A percentile compares a stretch with the other conserved stretches of the same genome.
These are phyloP conservation scores for Sugiyamaella valdiviana DNA, from an alignment of 805 yeast species.

Conservation along the genomic window DNA sequence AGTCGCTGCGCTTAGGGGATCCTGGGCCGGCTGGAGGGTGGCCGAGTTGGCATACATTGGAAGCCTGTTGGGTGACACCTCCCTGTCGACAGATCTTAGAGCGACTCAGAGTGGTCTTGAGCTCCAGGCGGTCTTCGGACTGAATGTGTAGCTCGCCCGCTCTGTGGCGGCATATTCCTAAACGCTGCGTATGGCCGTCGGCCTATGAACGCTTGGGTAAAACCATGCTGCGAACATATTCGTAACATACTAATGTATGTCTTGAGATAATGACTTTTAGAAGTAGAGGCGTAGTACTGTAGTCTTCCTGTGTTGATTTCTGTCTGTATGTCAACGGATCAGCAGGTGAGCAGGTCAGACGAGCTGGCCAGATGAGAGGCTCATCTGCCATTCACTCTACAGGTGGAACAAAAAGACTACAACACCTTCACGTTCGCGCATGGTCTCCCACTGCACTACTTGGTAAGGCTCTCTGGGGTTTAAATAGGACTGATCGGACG, in stretches of 20 bases:
- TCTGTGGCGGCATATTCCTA: slow-evolving; percentile 98
- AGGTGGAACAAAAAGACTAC: not conserved
- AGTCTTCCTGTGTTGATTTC: too few relatives aligned
- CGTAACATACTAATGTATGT: too few relatives aligned
- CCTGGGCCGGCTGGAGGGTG: slow-evolving; percentile 1
- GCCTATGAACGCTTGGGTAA: slow-evolving; percentile 97
- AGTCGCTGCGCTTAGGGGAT: slow-evolving; percentile 11
- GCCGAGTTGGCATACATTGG: slow-evolving; percentile 15
- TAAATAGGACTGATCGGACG: not conserved
- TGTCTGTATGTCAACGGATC: too few relatives aligned
- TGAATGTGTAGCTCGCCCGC: slow-evolving; percentile 57
- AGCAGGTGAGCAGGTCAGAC: too few relatives aligned
- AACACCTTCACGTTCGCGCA: not conserved
- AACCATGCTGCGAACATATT: slow-evolving; percentile 97
- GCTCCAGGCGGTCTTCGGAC: slow-evolving; percentile 28
- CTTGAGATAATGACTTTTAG: too few relatives aligned
- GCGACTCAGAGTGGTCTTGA: slow-evolving; percentile 46
- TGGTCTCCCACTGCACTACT: not conserved
- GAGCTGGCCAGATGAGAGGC: too few relatives aligned
- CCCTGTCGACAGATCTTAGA: slow-evolving; percentile 97
- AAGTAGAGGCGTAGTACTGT: too few relatives aligned
- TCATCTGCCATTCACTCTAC: too few relatives aligned
- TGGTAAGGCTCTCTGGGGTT: not conserved
- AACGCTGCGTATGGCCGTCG: slow-evolving; percentile 93
- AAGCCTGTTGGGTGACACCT: slow-evolving; percentile 35